Percentiles rank a stretch among this genome's conserved stretches.
These are phyloP conservation scores for Heterobasidion irregulare DNA, from an alignment of 1,284 basidiomycete genomes.

Conservation along the genomic window DNA sequence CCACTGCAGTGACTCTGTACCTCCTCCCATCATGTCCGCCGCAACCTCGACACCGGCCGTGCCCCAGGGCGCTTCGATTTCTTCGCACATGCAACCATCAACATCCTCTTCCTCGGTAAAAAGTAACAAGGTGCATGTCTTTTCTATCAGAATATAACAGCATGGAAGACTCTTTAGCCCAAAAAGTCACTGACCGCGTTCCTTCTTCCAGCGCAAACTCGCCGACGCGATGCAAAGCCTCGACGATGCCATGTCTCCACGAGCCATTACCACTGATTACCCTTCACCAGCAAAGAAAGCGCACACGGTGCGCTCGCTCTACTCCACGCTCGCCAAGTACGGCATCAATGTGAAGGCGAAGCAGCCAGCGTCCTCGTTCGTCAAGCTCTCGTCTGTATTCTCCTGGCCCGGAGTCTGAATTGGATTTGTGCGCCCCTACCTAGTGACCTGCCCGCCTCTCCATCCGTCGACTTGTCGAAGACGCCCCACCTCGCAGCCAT, in stretches of 20 bases:
- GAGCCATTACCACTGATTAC: slow-evolving; percentile 21
- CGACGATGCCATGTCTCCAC: slow-evolving; percentile 45
- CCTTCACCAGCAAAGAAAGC: slow-evolving; percentile 44
- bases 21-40: too few relatives aligned
- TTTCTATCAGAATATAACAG: background rate
- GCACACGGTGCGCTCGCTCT: slow-evolving; percentile 50
- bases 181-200: background rate
- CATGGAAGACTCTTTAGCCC: background rate
- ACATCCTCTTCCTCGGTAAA: background rate
- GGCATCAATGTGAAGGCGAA: slow-evolving; percentile 47
- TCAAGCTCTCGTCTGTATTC: slow-evolving; percentile 22
- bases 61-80: background rate
- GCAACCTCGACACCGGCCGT: background rate
- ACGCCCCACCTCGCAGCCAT: slow-evolving; percentile 65
- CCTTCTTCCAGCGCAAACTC: slow-evolving; percentile 51
- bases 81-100: background rate
- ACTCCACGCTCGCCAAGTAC: slow-evolving; percentile 69
- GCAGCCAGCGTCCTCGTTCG: slow-evolving; percentile 25
- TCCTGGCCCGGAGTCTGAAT: background rate
- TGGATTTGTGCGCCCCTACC: slow-evolving; percentile 3
- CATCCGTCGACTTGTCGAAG: slow-evolving; percentile 33
- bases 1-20: too few relatives aligned
- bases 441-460: slow-evolving; percentile 13
- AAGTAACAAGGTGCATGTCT: slow-evolving; percentile 4
- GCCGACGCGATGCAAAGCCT: slow-evolving; percentile 62